Evolutionary conservation across 2,329 filamentous ascomycete species (phyloP).

Genomic region (Fusarium tricinctum): DNA sequence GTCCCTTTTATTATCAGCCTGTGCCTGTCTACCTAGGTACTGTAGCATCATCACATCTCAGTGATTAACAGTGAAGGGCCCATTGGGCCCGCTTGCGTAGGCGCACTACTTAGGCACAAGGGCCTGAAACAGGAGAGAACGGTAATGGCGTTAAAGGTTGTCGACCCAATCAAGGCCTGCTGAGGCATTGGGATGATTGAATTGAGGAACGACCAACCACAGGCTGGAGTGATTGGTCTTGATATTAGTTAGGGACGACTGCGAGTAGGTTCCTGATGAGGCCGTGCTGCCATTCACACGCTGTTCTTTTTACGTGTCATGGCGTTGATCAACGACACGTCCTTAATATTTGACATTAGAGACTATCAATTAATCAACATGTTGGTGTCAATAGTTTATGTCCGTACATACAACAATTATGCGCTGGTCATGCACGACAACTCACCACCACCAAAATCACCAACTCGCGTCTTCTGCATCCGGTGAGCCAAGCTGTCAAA

Average conservation of each 20-base stretch:
- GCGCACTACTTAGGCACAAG: background rate
- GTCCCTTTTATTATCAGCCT: background rate
- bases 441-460: conserved; percentile 34
- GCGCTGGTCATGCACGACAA: conserved; percentile 41
- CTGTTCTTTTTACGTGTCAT: background rate
- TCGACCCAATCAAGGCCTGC: conserved; percentile 34
- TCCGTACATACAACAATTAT: conserved; percentile 7
- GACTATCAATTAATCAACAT: background rate
- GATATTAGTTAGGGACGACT: conserved; percentile 7
- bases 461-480: conserved; percentile 26
- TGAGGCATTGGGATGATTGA: conserved; percentile 21
- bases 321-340: background rate
- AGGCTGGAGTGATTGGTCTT: conserved; percentile 3
- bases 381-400: background rate
- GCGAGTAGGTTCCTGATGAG: no score
- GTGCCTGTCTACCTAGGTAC: background rate
- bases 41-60: conserved; percentile 19
- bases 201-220: conserved; percentile 29
- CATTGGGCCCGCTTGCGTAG: conserved; percentile 38
- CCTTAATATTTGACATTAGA: background rate
- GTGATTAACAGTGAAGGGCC: conserved; percentile 1
- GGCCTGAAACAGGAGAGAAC: conserved; percentile 48
- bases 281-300: background rate
- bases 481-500: conserved; percentile 26
- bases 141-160: conserved; percentile 26